Evolutionary conservation across 2,329 filamentous ascomycete species (phyloP).

Genomic region (Scytalidium lignicola): DNA sequence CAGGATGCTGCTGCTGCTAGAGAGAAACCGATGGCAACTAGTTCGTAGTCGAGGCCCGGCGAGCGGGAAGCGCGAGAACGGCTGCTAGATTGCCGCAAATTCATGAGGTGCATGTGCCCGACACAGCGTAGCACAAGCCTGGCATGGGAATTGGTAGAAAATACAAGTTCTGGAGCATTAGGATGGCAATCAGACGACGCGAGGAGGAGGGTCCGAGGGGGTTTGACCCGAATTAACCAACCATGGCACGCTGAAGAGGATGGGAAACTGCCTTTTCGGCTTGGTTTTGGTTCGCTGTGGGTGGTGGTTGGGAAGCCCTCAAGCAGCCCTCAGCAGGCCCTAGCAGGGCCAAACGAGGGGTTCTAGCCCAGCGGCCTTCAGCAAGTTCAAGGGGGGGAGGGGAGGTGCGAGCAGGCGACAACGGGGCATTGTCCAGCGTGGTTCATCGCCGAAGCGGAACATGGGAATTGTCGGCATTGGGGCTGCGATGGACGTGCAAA

Average conservation of each 20-base stretch:
- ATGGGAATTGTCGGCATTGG: slow-evolving; percentile 4
- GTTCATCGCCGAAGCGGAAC: slow-evolving; percentile 3
- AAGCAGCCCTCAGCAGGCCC: slow-evolving; percentile 3
- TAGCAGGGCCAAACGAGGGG: neutral
- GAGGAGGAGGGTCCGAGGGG: no score
- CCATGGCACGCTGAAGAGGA: no score
- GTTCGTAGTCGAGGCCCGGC: neutral
- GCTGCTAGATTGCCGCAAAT: neutral
- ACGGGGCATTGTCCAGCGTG: neutral
- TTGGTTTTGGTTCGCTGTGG: no score
- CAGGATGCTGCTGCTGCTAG: neutral
- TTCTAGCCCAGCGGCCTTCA: no score
- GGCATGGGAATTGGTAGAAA: no score
- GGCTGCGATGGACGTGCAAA: slow-evolving; percentile 3
- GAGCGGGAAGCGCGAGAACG: neutral
- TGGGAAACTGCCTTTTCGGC: no score
- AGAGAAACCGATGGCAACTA: no score
- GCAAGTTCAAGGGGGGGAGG: no score
- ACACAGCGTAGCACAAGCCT: neutral
- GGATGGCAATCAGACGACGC: no score
- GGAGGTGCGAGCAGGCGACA: neutral
- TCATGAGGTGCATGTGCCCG: neutral
- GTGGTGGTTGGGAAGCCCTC: neutral
- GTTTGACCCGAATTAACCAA: no score
- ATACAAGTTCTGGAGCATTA: no score